These are phyloP conservation scores for Scedosporium apiospermum DNA, from an alignment of 2,329 filamentous ascomycete species.

Conservation along the genomic window DNA sequence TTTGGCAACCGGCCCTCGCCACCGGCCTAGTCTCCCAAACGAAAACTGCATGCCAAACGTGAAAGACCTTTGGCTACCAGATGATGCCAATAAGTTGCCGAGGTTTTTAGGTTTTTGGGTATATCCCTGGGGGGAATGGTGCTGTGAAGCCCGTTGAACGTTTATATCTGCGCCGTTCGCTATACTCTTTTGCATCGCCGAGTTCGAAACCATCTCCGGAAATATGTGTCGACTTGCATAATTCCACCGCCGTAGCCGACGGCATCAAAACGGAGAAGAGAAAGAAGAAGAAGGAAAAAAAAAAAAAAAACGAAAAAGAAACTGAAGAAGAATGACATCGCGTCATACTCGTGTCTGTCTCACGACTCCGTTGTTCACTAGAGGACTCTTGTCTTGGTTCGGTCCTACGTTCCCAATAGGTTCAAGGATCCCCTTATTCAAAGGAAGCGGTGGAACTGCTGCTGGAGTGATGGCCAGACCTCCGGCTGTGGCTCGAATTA, in stretches of 20 bases:
- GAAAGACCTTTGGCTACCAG: not conserved
- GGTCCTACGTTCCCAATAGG: not conserved
- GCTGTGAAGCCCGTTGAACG: conserved; percentile 8
- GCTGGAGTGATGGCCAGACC: conserved; percentile 50
- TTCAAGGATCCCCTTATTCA: conserved; percentile 27
- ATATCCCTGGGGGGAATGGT: conserved; percentile 6
- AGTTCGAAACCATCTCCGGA: conserved; percentile 2
- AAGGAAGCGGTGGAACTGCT: conserved; percentile 53
- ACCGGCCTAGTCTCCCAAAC: not conserved
- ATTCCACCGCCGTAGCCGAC: not conserved
- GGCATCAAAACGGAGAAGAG: conserved; percentile 5
- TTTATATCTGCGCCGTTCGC: conserved; percentile 8
- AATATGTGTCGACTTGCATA: not conserved
- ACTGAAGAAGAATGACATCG: not conserved
- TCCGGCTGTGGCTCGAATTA: conserved; percentile 28
- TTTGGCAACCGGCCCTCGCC: not conserved
- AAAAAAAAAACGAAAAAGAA: not conserved
- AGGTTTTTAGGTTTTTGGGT: not conserved
- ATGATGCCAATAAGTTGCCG: conserved; percentile 4
- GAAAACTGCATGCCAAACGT: not conserved
- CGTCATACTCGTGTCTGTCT: not conserved
- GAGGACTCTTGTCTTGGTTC: not conserved
- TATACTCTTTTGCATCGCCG: conserved; percentile 1
- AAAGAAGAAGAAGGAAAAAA: not conserved
- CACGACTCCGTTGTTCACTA: conserved; percentile 1